These are phyloP conservation scores for Ziziphus jujuba DNA, from an alignment of 306 rosid genomes.

Conservation along the genomic window DNA sequence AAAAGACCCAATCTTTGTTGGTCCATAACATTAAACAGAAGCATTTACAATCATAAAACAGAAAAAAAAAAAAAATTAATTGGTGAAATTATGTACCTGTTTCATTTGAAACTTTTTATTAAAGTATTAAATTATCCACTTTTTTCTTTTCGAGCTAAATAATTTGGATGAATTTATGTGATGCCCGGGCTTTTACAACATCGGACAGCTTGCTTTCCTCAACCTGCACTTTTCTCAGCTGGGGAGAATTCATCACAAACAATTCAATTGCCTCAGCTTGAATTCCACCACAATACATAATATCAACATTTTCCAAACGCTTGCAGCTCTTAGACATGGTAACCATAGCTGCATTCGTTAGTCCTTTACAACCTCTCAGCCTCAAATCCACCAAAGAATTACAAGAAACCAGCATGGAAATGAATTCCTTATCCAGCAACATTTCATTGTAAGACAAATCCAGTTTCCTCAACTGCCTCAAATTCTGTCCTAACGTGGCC, in stretches of 20 bases:
- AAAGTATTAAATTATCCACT: slow-evolving; percentile 14
- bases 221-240: slow-evolving; percentile 58
- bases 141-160: slow-evolving; percentile 20
- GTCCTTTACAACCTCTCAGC: slow-evolving; percentile 70
- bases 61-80: too few relatives aligned
- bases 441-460: slow-evolving; percentile 79
- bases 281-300: slow-evolving; percentile 60
- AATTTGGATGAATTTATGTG: slow-evolving; percentile 51
- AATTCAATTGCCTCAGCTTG: slow-evolving; percentile 48
- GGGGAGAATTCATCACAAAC: slow-evolving; percentile 43
- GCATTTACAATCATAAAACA: slow-evolving; percentile 12
- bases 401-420: slow-evolving; percentile 70
- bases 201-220: slow-evolving; percentile 69
- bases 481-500: slow-evolving; percentile 74
- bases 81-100: slow-evolving; percentile 26
- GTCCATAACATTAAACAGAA: slow-evolving; percentile 22
- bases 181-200: slow-evolving; percentile 50
- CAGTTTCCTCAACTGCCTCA: slow-evolving; percentile 59
- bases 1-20: neutral
- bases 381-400: slow-evolving; percentile 53
- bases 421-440: slow-evolving; percentile 72
- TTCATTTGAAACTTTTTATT: slow-evolving; percentile 28
- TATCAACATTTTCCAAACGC: slow-evolving; percentile 56
- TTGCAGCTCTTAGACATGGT: slow-evolving; percentile 61
- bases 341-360: slow-evolving; percentile 40